A percentile compares a stretch with the other conserved stretches of the same genome.
These are phyloP conservation scores for Hypoxylon sp. DNA, from an alignment of 2,329 filamentous ascomycete species.

Conservation along the genomic window DNA sequence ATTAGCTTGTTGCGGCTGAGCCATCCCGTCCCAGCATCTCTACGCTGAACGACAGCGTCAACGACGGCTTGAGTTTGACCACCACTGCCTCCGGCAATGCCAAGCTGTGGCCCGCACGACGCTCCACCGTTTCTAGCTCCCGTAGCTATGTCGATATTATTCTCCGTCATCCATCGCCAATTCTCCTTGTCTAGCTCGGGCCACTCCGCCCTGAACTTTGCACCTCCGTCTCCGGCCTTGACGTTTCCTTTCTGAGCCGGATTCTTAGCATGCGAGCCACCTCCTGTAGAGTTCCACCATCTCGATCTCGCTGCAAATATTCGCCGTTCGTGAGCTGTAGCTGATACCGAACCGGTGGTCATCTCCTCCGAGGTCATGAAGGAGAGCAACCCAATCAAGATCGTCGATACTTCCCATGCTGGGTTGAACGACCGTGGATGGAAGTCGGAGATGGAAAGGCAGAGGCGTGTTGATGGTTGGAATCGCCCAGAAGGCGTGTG, in stretches of 20 bases:
- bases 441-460: constrained; percentile 96
- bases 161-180: constrained; percentile 89
- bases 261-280: constrained; percentile 77
- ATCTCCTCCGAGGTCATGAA: constrained; percentile 99
- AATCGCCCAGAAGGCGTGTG: constrained; percentile 97
- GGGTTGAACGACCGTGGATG: constrained; percentile 99
- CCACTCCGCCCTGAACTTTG: constrained; percentile 92
- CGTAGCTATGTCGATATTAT: constrained; percentile 82
- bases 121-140: constrained; percentile 73
- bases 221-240: constrained; percentile 91
- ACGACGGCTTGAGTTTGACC: constrained; percentile 78
- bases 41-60: constrained; percentile 81
- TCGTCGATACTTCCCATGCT: constrained; percentile 97
- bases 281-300: constrained; percentile 98
- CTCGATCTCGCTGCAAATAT: constrained; percentile 82
- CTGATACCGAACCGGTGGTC: constrained; percentile 92
- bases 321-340: constrained; percentile 81
- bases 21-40: constrained; percentile 88
- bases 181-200: constrained; percentile 91
- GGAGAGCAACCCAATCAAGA: constrained; percentile 91
- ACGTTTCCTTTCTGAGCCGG: constrained; percentile 79
- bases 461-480: constrained; percentile 91
- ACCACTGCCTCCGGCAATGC: constrained; percentile 75
- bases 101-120: constrained; percentile 67
- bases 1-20: constrained; percentile 83